Percentiles rank a stretch among this genome's conserved stretches.
Evolutionary conservation across 768 basidiomycete species (phyloP).

Genomic region (Filobasidium wieringae): DNA sequence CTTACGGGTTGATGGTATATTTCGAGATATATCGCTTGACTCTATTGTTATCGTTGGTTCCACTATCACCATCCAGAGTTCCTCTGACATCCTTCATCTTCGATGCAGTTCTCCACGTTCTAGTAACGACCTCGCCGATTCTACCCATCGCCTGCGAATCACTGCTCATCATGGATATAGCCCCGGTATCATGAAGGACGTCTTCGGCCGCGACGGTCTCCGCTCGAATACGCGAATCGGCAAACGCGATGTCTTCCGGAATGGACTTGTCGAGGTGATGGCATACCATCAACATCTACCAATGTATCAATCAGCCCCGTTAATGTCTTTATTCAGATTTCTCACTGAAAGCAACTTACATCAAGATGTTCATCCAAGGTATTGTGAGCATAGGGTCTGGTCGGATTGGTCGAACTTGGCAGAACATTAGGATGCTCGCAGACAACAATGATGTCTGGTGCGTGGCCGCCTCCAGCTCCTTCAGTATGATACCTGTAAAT

Average conservation of each 20-base stretch:
- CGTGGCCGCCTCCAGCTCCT: constrained; percentile 92
- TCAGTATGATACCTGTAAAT: constrained; percentile 65
- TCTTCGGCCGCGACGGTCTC: constrained; percentile 98
- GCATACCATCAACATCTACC: constrained; percentile 98
- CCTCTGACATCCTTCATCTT: constrained; percentile 79
- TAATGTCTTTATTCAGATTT: background rate
- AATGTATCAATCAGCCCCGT: background rate
- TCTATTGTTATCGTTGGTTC: constrained; percentile 66
- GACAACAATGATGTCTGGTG: constrained; percentile 96
- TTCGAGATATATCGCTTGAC: constrained; percentile 94
- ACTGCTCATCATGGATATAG: constrained; percentile 91
- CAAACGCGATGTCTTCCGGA: constrained; percentile 86
- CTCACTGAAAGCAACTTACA: constrained; percentile 44
- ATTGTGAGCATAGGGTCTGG: constrained; percentile 77
- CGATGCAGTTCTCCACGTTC: constrained; percentile 94
- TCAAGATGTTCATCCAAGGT: constrained; percentile 96
- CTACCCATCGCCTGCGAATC: constrained; percentile 98
- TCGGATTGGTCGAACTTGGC: constrained; percentile 94
- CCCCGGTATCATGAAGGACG: constrained; percentile 79
- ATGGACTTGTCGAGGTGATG: constrained; percentile 89
- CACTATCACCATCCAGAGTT: constrained; percentile 63
- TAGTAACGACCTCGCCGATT: constrained; percentile 80
- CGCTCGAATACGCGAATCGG: constrained; percentile 88
- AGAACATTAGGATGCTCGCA: constrained; percentile 79
- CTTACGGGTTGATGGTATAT: constrained; percentile 95